Evolutionary conservation across 2,329 filamentous ascomycete genomes (phyloP).

Genomic region (Aspergillus ochraceus): DNA sequence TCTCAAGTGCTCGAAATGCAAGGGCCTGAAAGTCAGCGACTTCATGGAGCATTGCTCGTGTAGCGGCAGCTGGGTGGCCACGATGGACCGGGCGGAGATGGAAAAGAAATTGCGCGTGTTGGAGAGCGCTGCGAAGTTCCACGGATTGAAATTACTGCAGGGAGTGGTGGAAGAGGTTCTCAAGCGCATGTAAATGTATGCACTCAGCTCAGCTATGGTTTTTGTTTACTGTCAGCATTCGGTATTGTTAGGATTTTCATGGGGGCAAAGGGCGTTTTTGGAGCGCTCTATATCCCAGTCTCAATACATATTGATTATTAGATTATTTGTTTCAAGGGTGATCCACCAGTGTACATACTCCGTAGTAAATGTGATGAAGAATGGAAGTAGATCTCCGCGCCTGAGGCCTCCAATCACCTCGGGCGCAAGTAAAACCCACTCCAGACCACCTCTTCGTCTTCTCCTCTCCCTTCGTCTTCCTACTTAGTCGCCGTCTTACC

Average conservation of each 20-base stretch:
- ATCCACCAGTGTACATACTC: too few relatives aligned
- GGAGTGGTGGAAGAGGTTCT: constrained; percentile 69
- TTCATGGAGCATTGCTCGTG: constrained; percentile 97
- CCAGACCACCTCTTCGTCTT: too few relatives aligned
- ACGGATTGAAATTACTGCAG: constrained; percentile 77
- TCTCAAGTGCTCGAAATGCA: constrained; percentile 75
- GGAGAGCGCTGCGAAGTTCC: constrained; percentile 72
- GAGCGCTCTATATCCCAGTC: not conserved
- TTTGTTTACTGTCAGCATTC: constrained; percentile 3
- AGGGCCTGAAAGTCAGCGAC: constrained; percentile 73
- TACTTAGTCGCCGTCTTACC: too few relatives aligned
- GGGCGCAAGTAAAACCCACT: too few relatives aligned
- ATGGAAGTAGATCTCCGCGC: not conserved
- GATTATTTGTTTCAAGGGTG: too few relatives aligned
- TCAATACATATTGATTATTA: not conserved
- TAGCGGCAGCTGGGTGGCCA: constrained; percentile 79
- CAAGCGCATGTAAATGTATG: constrained; percentile 37
- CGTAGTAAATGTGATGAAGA: too few relatives aligned
- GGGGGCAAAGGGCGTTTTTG: not conserved
- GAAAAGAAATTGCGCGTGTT: constrained; percentile 67
- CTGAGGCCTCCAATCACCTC: too few relatives aligned
- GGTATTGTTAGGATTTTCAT: not conserved
- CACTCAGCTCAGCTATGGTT: constrained; percentile 6
- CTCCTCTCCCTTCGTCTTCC: not conserved
- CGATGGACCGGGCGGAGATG: constrained; percentile 66